These are phyloP conservation scores for Candida odintsovae DNA, from an alignment of 805 yeast species.

Conservation along the genomic window DNA sequence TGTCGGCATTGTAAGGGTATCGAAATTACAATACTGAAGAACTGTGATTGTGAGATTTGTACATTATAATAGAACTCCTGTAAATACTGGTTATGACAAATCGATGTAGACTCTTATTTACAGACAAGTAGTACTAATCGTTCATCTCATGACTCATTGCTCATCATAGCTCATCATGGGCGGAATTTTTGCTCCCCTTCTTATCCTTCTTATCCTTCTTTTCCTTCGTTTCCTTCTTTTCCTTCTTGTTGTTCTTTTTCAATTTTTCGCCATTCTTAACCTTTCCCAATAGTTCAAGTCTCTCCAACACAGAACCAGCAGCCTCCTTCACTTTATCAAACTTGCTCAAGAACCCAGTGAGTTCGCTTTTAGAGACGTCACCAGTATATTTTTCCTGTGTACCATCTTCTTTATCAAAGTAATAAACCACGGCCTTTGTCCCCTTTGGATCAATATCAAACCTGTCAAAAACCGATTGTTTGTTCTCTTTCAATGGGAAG, in stretches of 20 bases:
- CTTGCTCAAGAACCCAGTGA: constrained; percentile 27
- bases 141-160: no score
- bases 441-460: constrained; percentile 13
- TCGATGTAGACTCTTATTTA: neutral
- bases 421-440: constrained; percentile 9
- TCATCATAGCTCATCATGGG: constrained; percentile 15
- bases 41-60: neutral
- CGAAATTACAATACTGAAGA: no score
- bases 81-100: neutral
- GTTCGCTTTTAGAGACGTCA: constrained; percentile 24
- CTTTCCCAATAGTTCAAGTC: constrained; percentile 12
- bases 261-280: constrained; percentile 22
- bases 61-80: neutral
- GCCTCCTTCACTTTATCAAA: constrained; percentile 32
- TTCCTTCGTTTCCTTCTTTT: no score
- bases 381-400: constrained; percentile 24
- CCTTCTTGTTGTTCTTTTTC: constrained; percentile 13
- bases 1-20: no score
- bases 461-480: constrained; percentile 12
- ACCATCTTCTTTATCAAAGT: constrained; percentile 9
- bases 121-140: no score
- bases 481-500: constrained; percentile 25
- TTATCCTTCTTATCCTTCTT: constrained; percentile 1
- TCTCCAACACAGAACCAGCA: constrained; percentile 5
- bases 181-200: neutral